Evolutionary conservation across 352 stramenopile species (phyloP), one percentile per base, ranked within the genome.

Genomic region (Pythium grandisporangium): DNA sequence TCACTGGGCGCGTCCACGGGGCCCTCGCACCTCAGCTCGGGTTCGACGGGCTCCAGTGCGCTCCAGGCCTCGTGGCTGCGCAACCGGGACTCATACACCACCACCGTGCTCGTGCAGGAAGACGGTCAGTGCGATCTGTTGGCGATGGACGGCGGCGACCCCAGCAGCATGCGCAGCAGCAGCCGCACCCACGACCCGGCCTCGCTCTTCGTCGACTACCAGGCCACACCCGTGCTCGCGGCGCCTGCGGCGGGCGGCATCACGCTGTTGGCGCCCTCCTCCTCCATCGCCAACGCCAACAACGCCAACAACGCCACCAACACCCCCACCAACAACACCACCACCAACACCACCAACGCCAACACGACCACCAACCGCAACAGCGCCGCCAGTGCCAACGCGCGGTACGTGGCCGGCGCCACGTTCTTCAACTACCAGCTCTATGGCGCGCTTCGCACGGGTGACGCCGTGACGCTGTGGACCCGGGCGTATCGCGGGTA

Each of bases 341-440:
- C 22, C 12, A 20, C 37, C 35, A 57, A 51, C 19, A 30, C 36
- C n/a, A 6, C 6, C 36, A 21, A 21, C 16, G 6, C 41, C 41
- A 38, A 17, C 19, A 37, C 50, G 37, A 36, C 50, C 20, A 24
- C 52, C 13, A 48, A 52, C 37, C 20, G 30, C 21, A 34, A 6
- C 13, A 16, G 11, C 7, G 33, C 33, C 33, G 42, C 40, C 33
- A 27, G 13, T n/a, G 22, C 16, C 10, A n/a, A 27, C 16, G 41
- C 47, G 17, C 55, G 55, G 4, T 63, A 48, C 23, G 44, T 55
- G 1, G 55, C 55, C 8, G 55, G 55, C 51, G 42, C 51, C 36
- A 37, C 35, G 20, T 63, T 63, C 40, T 63, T 63, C 44, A 63
- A 63, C 49, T 63, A 63, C 50, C 30, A 56, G 30, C 48, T 56